Evolutionary conservation across 225 moss, liverwort and hornwort genomes (phyloP).

Genomic region (Bryum argenteum): DNA sequence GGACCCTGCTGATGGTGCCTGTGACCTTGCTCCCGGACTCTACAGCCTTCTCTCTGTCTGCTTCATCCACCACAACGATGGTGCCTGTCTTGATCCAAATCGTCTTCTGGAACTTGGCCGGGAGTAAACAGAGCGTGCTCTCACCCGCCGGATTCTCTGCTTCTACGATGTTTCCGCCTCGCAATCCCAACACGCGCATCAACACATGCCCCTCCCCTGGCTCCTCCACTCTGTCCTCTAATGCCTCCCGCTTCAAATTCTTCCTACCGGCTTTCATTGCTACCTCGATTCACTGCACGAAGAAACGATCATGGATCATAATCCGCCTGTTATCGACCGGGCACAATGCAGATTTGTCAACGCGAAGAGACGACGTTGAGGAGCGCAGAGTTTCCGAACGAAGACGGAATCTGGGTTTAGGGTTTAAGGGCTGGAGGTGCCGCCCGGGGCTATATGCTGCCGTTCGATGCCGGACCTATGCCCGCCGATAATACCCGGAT

Average conservation of each 20-base stretch:
- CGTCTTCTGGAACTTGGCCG: conserved; percentile 88
- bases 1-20: conserved; percentile 19
- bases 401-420: too few relatives aligned
- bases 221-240: conserved; percentile 68
- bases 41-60: conserved; percentile 20
- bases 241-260: conserved; percentile 79
- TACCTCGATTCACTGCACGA: not conserved
- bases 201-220: conserved; percentile 72
- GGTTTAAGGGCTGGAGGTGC: too few relatives aligned
- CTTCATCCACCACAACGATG: conserved; percentile 25
- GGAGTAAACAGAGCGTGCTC: conserved; percentile 80
- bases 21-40: conserved; percentile 32
- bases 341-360: too few relatives aligned
- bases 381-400: too few relatives aligned
- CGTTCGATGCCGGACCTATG: too few relatives aligned
- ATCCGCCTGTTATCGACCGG: too few relatives aligned
- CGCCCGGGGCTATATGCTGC: too few relatives aligned
- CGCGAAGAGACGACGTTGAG: too few relatives aligned
- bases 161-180: conserved; percentile 71
- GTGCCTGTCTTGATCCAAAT: conserved; percentile 76
- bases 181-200: conserved; percentile 79
- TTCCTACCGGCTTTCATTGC: conserved; percentile 73
- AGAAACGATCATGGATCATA: too few relatives aligned
- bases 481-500: too few relatives aligned
- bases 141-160: conserved; percentile 74